Evolutionary conservation across 306 rosid genomes (phyloP).

Genomic region (Sphenostylis stenocarpa): DNA sequence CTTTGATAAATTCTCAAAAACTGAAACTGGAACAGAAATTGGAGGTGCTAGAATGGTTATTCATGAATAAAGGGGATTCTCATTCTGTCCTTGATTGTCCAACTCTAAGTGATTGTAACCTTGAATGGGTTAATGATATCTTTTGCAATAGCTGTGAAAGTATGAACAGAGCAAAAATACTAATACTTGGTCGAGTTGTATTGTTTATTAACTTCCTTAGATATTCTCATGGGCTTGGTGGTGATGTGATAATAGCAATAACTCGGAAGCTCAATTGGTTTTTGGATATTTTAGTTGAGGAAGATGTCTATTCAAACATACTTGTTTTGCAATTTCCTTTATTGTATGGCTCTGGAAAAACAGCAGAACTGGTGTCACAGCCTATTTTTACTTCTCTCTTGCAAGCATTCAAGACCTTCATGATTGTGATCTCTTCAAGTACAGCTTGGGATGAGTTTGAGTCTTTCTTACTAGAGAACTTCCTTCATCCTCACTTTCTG

Average conservation of each 20-base stretch:
- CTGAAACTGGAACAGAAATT: slow-evolving; percentile 56
- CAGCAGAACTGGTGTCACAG: slow-evolving; percentile 58
- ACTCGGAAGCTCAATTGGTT: slow-evolving; percentile 64
- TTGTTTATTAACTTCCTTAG: slow-evolving; percentile 60
- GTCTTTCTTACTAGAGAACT: slow-evolving; percentile 72
- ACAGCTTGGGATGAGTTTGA: slow-evolving; percentile 64
- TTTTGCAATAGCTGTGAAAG: slow-evolving; percentile 53
- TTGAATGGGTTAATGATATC: slow-evolving; percentile 38
- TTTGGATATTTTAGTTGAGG: slow-evolving; percentile 64
- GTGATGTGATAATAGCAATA: slow-evolving; percentile 54
- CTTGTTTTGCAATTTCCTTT: slow-evolving; percentile 70
- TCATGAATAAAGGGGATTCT: slow-evolving; percentile 42
- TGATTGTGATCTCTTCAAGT: slow-evolving; percentile 69
- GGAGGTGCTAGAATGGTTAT: slow-evolving; percentile 66
- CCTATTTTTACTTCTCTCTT: slow-evolving; percentile 62
- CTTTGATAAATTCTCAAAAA: slow-evolving; percentile 63
- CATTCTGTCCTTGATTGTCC: slow-evolving; percentile 37
- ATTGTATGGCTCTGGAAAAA: slow-evolving; percentile 54
- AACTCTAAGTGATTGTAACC: slow-evolving; percentile 33
- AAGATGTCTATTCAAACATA: slow-evolving; percentile 65
- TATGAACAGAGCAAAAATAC: slow-evolving; percentile 42
- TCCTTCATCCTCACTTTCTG: slow-evolving; percentile 91
- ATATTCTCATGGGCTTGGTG: slow-evolving; percentile 56
- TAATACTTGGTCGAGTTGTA: slow-evolving; percentile 55
- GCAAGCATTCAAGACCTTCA: slow-evolving; percentile 76